Conservation (phyloP, 2,329 filamentous ascomycete genomes). For the Byssothecium circinans region DNA sequence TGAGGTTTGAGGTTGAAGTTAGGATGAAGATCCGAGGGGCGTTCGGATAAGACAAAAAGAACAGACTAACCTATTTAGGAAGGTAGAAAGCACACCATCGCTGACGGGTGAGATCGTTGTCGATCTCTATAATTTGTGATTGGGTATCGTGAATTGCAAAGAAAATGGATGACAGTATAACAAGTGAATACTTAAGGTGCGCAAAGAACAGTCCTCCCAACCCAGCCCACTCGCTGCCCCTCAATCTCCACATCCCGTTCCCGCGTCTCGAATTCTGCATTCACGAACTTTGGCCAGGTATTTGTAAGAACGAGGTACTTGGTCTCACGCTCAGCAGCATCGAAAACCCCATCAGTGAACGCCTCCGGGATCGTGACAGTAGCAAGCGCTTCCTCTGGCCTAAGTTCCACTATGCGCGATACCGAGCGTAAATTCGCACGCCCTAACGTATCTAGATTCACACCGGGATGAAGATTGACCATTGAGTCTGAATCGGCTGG, state of each 20-base stretch:
- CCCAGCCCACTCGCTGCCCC: constrained; percentile 9
- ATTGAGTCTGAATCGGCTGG: constrained; percentile 21
- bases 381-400: constrained; percentile 18
- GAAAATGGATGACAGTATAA: neutral
- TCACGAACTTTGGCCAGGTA: constrained; percentile 42
- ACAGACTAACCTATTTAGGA: constrained; percentile 5
- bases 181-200: neutral
- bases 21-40: constrained; percentile 1
- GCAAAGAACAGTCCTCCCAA: constrained; percentile 4
- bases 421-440: constrained; percentile 33
- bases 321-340: constrained; percentile 35
- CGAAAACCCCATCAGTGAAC: constrained; percentile 34
- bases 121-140: neutral
- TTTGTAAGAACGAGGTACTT: constrained; percentile 42
- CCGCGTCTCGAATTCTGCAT: constrained; percentile 19
- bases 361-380: constrained; percentile 25
- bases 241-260: constrained; percentile 20
- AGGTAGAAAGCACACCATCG: constrained; percentile 37
- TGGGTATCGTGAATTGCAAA: neutral
- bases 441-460: constrained; percentile 31
- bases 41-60: constrained; percentile 6
- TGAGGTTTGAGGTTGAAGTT: constrained; percentile 5
- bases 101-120: neutral
- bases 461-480: constrained; percentile 14
- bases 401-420: constrained; percentile 20